Conservation (phyloP, 2,329 filamentous ascomycete genomes). For the Colletotrichum sp. region DNA sequence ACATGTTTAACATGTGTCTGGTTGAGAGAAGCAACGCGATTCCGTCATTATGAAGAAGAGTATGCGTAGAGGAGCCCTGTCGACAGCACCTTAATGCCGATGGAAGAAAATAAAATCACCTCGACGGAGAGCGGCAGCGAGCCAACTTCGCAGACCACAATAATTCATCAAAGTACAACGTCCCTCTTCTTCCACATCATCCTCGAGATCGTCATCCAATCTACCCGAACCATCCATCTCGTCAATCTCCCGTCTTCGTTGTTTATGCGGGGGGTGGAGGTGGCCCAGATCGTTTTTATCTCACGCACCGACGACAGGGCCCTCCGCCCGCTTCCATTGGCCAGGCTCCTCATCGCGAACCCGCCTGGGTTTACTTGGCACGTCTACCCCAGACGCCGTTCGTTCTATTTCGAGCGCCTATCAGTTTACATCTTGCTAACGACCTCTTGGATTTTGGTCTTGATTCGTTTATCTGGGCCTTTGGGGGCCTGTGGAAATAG, state of each 20-base stretch:
- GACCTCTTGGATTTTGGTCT: not conserved
- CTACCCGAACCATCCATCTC: not conserved
- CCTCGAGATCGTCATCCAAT: not conserved
- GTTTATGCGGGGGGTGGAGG: not conserved
- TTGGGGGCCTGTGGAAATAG: not conserved
- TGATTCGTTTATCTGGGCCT: not conserved
- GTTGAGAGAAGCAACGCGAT: not conserved
- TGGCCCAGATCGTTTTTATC: not conserved
- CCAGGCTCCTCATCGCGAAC: not conserved
- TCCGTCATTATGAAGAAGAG: not conserved
- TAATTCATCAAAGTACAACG: not conserved
- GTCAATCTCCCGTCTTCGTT: not conserved
- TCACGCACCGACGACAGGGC: not conserved
- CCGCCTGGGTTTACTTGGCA: not conserved
- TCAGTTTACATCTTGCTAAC: not conserved
- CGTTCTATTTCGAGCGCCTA: not conserved
- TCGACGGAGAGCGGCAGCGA: not conserved
- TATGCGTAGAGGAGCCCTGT: not conserved
- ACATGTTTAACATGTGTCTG: not conserved
- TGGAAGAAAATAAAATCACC: not conserved
- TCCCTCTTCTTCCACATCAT: not conserved
- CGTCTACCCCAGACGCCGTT: not conserved
- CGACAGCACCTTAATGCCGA: not conserved
- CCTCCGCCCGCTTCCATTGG: not conserved
- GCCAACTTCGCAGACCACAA: not conserved